Conservation (phyloP, 805 yeast genomes). For the Yarrowia phangngaensis region DNA sequence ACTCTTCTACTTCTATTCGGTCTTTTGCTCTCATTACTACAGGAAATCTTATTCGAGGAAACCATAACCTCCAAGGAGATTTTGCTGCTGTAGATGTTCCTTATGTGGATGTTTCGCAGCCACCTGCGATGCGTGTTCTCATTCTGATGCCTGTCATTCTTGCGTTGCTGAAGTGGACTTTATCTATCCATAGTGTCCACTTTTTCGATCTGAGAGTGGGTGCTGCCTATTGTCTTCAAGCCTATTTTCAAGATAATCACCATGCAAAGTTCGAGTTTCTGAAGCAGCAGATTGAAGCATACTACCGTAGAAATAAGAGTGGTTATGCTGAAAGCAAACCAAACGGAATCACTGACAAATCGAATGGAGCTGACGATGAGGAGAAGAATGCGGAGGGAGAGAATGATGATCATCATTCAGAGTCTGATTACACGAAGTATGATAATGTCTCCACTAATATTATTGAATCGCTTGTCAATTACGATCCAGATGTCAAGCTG, state of each 20-base stretch:
- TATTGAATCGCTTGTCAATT: conserved; percentile 67
- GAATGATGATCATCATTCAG: conserved; percentile 1
- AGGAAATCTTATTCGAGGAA: conserved; percentile 69
- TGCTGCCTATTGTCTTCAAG: conserved; percentile 59
- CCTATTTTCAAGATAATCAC: conserved; percentile 62
- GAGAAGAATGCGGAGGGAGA: conserved; percentile 7
- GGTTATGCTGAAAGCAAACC: conserved; percentile 10
- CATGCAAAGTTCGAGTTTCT: conserved; percentile 62
- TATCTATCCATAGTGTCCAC: conserved; percentile 76
- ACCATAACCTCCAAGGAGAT: conserved; percentile 61
- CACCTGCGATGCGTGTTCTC: conserved; percentile 39
- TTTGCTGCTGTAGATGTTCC: conserved; percentile 89
- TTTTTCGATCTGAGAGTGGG: conserved; percentile 77
- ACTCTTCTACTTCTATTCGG: conserved; percentile 63
- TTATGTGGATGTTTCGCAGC: conserved; percentile 70
- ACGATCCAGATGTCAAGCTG: conserved; percentile 63
- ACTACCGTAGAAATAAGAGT: conserved; percentile 37
- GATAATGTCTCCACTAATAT: conserved; percentile 49
- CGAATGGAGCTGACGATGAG: not conserved
- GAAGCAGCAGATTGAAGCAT: conserved; percentile 56
- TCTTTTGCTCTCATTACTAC: conserved; percentile 66
- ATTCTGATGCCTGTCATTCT: conserved; percentile 61
- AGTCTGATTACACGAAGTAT: not conserved
- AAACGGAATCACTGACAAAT: conserved; percentile 4
- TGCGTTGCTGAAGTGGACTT: conserved; percentile 79